Conservation (phyloP, 192 early-diverging fungal species). For the Backusella sp. region DNA sequence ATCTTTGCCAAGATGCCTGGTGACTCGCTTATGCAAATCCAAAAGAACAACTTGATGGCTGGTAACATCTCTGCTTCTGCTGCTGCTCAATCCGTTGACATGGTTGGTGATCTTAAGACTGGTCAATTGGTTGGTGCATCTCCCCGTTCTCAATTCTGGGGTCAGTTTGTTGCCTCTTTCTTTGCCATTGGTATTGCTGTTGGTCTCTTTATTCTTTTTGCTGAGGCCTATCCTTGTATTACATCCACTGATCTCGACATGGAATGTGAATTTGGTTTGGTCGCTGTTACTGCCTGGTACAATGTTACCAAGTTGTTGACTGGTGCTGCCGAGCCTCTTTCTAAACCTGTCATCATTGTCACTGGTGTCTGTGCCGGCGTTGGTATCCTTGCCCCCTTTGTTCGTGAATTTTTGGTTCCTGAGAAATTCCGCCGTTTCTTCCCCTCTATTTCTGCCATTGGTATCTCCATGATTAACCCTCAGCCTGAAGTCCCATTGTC, state of each 20-base stretch:
- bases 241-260: slow-evolving; percentile 13
- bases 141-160: slow-evolving; percentile 63
- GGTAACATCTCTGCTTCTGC: slow-evolving; percentile 59
- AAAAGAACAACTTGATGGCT: slow-evolving; percentile 58
- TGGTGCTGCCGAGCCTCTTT: slow-evolving; percentile 35
- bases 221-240: slow-evolving; percentile 65
- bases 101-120: slow-evolving; percentile 74
- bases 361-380: slow-evolving; percentile 43
- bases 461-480: slow-evolving; percentile 54
- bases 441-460: slow-evolving; percentile 44
- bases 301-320: slow-evolving; percentile 46
- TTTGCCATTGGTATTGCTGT: slow-evolving; percentile 56
- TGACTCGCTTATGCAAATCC: slow-evolving; percentile 34
- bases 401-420: slow-evolving; percentile 51
- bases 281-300: slow-evolving; percentile 35
- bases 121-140: slow-evolving; percentile 62
- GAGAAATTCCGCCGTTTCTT: slow-evolving; percentile 47
- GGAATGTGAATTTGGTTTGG: slow-evolving; percentile 35
- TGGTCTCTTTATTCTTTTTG: slow-evolving; percentile 59
- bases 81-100: slow-evolving; percentile 61
- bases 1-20: slow-evolving; percentile 58
- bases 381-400: slow-evolving; percentile 33
- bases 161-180: slow-evolving; percentile 60
- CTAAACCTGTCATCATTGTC: slow-evolving; percentile 40
- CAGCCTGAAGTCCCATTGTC: slow-evolving; percentile 43